Base-by-base conservation (phyloP, 352 stramenopile species). In the Phytophthora crassamura region DNA sequence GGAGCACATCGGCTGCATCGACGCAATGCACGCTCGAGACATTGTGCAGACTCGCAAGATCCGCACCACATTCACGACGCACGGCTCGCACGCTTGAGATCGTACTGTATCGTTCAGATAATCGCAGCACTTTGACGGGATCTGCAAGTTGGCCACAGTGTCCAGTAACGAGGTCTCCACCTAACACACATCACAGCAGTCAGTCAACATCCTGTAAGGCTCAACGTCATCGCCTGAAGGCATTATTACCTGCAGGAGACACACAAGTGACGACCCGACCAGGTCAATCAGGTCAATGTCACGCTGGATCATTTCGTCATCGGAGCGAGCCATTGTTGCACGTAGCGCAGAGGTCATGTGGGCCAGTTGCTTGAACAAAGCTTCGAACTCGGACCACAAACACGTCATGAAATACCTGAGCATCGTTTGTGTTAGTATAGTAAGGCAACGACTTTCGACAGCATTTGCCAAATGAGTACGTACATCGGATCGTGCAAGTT, bases 401-500 rank as follows among this genome's bases (percentile, higher is more conserved):
- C 82, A 93, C 9, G 73, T 84, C 51, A 85, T 80, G 48, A 96
- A 96, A 51, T 84, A 89, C 33, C 86, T 95, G 50, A 12, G 35
- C 3, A 45, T 38, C 4, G 34, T 20, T 30, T 45, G 18, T 2
- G 33, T 64, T 8, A 65, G 48, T 41, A 16, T 15, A 32, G 52
- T 16, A 43, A 42, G 7, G 11, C 28, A 15, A 49, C 12, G 2
- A 10, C 12, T 58, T 33, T n/a, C 3, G 28, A 2, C 28, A 32
- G 28, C 28, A 32, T 32, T 32, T 32, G 28, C 28, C 28, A 8
- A 46, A 47, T 45, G 20, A 41, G 7, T 55, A 82, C 75, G 64
- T 84, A 94, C 76, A 94, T 80, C 30, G 95, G 93, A 67, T 99
- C 92, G 15, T 91, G 87, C 20, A 99, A 75, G 36, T 87, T 84